These are phyloP conservation scores for Globisporangium iwayamae DNA, from an alignment of 352 stramenopile species.

Conservation along the genomic window DNA sequence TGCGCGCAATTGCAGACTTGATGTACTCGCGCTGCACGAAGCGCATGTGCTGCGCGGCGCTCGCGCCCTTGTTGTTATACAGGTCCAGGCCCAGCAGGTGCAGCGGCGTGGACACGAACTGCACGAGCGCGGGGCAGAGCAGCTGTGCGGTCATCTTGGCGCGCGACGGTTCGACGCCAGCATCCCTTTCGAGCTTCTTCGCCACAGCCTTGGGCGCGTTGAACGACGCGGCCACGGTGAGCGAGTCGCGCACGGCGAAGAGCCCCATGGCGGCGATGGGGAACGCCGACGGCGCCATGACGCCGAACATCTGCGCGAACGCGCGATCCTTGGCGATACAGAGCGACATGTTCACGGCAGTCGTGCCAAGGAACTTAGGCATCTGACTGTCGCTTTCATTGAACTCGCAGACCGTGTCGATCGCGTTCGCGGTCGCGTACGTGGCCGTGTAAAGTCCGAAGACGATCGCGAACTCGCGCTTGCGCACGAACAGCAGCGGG, in stretches of 20 bases:
- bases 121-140: constrained; percentile 75
- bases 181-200: constrained; percentile 52
- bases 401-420: constrained; percentile 84
- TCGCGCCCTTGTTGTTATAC: constrained; percentile 77
- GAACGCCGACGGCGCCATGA: constrained; percentile 72
- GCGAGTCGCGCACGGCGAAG: constrained; percentile 85
- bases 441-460: constrained; percentile 89
- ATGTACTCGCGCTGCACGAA: constrained; percentile 84
- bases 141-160: constrained; percentile 74
- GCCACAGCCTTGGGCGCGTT: constrained; percentile 76
- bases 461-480: constrained; percentile 87
- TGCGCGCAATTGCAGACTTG: constrained; percentile 79
- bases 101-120: constrained; percentile 88
- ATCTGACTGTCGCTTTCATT: constrained; percentile 71
- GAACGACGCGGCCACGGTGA: constrained; percentile 87
- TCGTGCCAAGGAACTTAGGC: constrained; percentile 88
- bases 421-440: constrained; percentile 84
- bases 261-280: constrained; percentile 74
- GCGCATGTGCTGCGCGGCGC: constrained; percentile 25
- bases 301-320: constrained; percentile 91
- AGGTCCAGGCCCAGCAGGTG: constrained; percentile 87
- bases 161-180: constrained; percentile 39
- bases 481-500: constrained; percentile 78
- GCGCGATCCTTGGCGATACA: constrained; percentile 90
- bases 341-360: constrained; percentile 88